These are phyloP conservation scores for Hordeum vulgare DNA, from an alignment of 176 grass and related monocot genomes.

Conservation along the genomic window DNA sequence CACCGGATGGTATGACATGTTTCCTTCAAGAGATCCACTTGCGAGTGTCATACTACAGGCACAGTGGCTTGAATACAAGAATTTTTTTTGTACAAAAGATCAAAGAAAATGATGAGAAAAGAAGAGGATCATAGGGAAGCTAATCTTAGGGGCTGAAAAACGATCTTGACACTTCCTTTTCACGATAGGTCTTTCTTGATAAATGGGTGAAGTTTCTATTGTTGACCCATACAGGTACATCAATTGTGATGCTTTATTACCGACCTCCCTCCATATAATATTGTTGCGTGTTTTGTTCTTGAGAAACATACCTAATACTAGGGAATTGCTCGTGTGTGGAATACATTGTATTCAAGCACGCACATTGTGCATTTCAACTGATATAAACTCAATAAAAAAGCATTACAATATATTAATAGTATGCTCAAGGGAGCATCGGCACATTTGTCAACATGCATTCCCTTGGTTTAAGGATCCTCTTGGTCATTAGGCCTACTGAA, in stretches of 20 bases:
- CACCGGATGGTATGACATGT: not conserved
- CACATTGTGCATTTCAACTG: no score
- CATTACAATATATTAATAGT: no score
- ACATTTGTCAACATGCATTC: no score
- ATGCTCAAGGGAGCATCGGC: no score
- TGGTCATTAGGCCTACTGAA: no score
- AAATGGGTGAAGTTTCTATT: not conserved
- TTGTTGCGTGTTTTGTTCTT: no score
- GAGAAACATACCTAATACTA: no score
- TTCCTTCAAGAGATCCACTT: conserved; percentile 3
- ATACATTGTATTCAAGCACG: no score
- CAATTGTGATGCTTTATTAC: not conserved
- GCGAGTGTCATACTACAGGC: not conserved
- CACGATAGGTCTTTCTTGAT: not conserved
- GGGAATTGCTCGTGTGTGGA: no score
- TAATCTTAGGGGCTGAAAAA: not conserved
- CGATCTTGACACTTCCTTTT: not conserved
- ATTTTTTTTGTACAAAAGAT: conserved; percentile 31
- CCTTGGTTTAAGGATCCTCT: no score
- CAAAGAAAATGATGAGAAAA: conserved; percentile 21
- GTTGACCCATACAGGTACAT: not conserved
- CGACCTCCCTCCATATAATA: no score
- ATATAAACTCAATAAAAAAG: no score
- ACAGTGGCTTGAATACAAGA: conserved; percentile 4
- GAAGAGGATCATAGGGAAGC: not conserved